Conservation (phyloP, 208 protist genomes). For the Wallacemonas rigidus region DNA sequence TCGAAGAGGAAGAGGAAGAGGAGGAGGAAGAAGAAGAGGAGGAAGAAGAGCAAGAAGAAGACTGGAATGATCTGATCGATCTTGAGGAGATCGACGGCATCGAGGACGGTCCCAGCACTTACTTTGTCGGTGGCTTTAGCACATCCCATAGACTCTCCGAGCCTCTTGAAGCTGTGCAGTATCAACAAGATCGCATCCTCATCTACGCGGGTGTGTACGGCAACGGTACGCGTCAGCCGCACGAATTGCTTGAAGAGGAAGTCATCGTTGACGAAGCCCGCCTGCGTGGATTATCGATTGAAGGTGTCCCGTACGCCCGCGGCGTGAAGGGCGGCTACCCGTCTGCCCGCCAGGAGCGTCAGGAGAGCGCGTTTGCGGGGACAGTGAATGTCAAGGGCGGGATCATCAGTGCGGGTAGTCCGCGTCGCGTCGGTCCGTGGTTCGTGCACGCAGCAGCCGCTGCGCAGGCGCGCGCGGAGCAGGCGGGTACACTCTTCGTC, state of each 20-base stretch:
- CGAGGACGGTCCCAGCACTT: conserved; percentile 78
- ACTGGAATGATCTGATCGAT: conserved; percentile 65
- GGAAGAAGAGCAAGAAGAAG: conserved; percentile 68
- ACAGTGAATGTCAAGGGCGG: neutral
- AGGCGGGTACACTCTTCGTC: conserved; percentile 3
- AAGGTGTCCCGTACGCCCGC: conserved; percentile 54
- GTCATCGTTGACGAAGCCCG: conserved; percentile 58
- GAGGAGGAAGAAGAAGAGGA: conserved; percentile 80
- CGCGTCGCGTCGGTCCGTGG: conserved; percentile 68
- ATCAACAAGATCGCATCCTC: conserved; percentile 71
- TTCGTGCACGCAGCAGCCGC: conserved; percentile 56
- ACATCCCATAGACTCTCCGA: conserved; percentile 47
- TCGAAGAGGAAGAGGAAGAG: conserved; percentile 65
- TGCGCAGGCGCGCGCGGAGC: conserved; percentile 17
- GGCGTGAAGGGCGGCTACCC: conserved; percentile 37
- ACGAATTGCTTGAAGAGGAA: conserved; percentile 20
- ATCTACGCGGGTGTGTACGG: conserved; percentile 73
- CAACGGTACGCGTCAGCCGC: conserved; percentile 1
- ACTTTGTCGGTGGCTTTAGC: conserved; percentile 81
- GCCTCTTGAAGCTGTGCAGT: conserved; percentile 43
- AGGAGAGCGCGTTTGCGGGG: neutral
- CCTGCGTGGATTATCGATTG: conserved; percentile 58
- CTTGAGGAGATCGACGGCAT: conserved; percentile 54
- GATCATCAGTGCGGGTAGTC: conserved; percentile 20
- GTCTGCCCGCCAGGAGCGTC: conserved; percentile 15